Percentiles rank a stretch among this genome's conserved stretches.
These are phyloP conservation scores for Amanita rimosa DNA, from an alignment of 768 basidiomycete genomes.

Conservation along the genomic window DNA sequence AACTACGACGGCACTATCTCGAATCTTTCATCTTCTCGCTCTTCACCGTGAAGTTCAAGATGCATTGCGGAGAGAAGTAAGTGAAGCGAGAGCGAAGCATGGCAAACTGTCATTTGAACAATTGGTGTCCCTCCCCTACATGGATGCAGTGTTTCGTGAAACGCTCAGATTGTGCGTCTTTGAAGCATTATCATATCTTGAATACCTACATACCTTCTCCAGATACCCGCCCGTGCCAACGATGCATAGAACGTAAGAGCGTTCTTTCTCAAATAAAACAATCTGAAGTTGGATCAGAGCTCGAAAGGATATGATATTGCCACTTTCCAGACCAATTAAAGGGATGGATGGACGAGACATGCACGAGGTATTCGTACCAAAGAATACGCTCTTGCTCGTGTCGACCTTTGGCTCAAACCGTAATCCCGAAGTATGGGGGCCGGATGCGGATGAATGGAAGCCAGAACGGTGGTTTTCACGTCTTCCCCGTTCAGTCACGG, in stretches of 20 bases:
- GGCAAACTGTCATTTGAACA: conserved; percentile 12
- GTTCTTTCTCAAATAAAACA: too few species aligned
- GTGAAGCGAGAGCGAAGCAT: conserved; percentile 10
- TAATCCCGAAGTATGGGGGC: conserved; percentile 20
- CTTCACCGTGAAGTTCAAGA: conserved; percentile 13
- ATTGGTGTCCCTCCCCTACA: conserved; percentile 13
- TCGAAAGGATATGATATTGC: conserved; percentile 13
- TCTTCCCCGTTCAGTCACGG: conserved; percentile 3
- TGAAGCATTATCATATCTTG: not conserved
- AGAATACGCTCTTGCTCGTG: conserved; percentile 13
- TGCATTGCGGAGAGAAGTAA: conserved; percentile 5
- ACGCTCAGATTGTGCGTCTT: conserved; percentile 14
- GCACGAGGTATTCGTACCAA: conserved; percentile 11
- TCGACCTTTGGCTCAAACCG: conserved; percentile 15
- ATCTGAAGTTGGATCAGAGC: not conserved
- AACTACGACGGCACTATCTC: not conserved
- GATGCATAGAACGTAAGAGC: not conserved
- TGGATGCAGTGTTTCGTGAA: conserved; percentile 17
- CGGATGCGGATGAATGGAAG: conserved; percentile 21
- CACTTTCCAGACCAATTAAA: conserved; percentile 14
- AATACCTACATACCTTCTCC: not conserved
- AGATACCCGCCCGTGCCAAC: not conserved
- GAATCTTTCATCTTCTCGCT: conserved; percentile 1
- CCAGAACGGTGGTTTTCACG: conserved; percentile 22
- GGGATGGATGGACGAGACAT: conserved; percentile 14